phyloP scores from a whole-genome alignment of 176 grass and related monocot species.

The Aegilops tauschii region DNA sequence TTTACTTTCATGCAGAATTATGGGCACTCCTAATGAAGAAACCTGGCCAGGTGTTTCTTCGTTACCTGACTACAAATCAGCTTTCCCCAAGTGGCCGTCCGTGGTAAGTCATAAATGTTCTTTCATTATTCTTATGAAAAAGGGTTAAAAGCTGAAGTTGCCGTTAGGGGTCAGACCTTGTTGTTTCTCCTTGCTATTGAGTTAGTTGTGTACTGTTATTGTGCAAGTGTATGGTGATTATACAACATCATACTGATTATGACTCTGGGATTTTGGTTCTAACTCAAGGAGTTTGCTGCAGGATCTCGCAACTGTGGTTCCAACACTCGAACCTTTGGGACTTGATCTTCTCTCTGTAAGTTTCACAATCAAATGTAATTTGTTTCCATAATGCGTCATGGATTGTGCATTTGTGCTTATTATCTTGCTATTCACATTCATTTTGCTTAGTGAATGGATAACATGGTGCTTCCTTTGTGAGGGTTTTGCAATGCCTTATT shows the following conservation, averaged over 20 bases:
- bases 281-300: conserved; percentile 35
- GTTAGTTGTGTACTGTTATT: neutral
- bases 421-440: neutral
- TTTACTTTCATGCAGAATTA: conserved; percentile 39
- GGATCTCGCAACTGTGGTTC: conserved; percentile 61
- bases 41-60: conserved; percentile 79
- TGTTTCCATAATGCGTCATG: neutral
- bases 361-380: neutral
- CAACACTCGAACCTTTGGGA: conserved; percentile 59
- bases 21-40: conserved; percentile 85
- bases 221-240: neutral
- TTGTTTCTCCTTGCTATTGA: neutral
- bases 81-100: conserved; percentile 75
- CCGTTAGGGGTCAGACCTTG: neutral
- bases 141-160: neutral
- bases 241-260: neutral
- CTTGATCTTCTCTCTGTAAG: conserved; percentile 88
- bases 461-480: neutral
- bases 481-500: neutral
- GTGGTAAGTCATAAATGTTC: conserved; percentile 38
- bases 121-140: conserved; percentile 3
- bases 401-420: neutral
- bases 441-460: neutral
- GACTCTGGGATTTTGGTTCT: neutral
- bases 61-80: conserved; percentile 86